Evolutionary conservation across 305 asterid genomes (phyloP).

Genomic region (Coffea humblotiana): DNA sequence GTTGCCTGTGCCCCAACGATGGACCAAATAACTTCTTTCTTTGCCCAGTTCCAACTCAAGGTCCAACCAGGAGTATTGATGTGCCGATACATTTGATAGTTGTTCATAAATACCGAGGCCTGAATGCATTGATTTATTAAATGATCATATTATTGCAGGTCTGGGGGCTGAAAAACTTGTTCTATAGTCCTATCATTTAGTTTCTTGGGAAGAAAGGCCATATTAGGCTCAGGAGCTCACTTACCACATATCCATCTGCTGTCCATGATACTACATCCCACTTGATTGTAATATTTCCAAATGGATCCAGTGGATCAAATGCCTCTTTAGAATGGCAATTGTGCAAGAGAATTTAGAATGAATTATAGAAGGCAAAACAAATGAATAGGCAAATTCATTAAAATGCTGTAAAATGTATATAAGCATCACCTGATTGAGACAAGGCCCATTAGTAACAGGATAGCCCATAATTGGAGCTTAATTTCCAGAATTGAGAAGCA

Average conservation of each 20-base stretch:
- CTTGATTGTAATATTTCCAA: slow-evolving; percentile 39
- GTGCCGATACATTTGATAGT: slow-evolving; percentile 77
- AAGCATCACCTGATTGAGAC: slow-evolving; percentile 28
- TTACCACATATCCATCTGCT: slow-evolving; percentile 66
- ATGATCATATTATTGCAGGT: neutral
- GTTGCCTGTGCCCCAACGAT: slow-evolving; percentile 84
- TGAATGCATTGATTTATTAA: slow-evolving; percentile 3
- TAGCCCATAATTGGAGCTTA: slow-evolving; percentile 9
- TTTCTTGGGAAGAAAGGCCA: neutral
- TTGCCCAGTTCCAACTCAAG: slow-evolving; percentile 77
- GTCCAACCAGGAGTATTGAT: slow-evolving; percentile 86
- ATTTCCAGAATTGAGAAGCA: slow-evolving; percentile 3
- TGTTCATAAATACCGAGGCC: slow-evolving; percentile 77
- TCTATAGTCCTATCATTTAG: neutral
- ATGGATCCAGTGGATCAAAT: slow-evolving; percentile 45
- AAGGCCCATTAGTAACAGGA: slow-evolving; percentile 14
- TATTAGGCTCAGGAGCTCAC: neutral
- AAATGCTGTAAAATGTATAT: neutral
- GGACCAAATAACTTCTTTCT: slow-evolving; percentile 88
- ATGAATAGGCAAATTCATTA: neutral
- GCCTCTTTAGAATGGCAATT: slow-evolving; percentile 19
- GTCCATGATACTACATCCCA: slow-evolving; percentile 46
- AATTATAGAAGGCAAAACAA: neutral
- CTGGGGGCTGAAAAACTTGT: too few relatives aligned
- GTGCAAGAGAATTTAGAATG: neutral